Evolutionary conservation across 352 stramenopile species (phyloP).

Genomic region (Globisporangium spiculum): DNA sequence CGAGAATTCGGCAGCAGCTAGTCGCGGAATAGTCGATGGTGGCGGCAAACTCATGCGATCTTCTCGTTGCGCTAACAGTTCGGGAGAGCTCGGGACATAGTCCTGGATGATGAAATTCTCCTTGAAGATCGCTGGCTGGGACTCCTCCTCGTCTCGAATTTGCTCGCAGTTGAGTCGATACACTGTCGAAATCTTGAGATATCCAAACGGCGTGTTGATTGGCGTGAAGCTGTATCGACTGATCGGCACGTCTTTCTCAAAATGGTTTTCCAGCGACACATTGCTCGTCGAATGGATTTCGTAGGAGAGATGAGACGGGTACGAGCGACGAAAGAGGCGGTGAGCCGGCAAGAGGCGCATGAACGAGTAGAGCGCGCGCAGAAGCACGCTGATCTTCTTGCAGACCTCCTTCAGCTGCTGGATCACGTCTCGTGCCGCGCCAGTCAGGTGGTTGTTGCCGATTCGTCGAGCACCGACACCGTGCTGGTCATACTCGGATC

Average conservation of each 20-base stretch:
- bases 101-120: constrained; percentile 85
- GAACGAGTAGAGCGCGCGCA: constrained; percentile 73
- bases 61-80: constrained; percentile 24
- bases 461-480: neutral
- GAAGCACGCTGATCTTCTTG: constrained; percentile 72
- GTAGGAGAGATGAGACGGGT: constrained; percentile 64
- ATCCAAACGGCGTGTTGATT: constrained; percentile 75
- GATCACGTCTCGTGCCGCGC: constrained; percentile 63
- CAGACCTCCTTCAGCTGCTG: constrained; percentile 78
- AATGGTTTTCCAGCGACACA: constrained; percentile 20
- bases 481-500: constrained; percentile 24
- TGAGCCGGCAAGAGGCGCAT: constrained; percentile 75
- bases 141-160: constrained; percentile 32
- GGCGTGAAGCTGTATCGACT: constrained; percentile 75
- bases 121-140: constrained; percentile 52
- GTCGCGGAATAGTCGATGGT: constrained; percentile 4
- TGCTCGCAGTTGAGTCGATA: constrained; percentile 66
- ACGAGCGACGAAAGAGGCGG: constrained; percentile 61
- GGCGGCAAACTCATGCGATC: constrained; percentile 7
- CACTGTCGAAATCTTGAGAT: constrained; percentile 57
- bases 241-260: constrained; percentile 43
- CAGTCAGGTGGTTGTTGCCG: constrained; percentile 16
- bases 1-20: constrained; percentile 18
- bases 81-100: constrained; percentile 70
- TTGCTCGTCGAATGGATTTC: constrained; percentile 37